Evolutionary conservation across 139 green algal genomes (phyloP), one percentile per base, ranked within the genome.

Genomic region (Auxenochlorella protothecoides): DNA sequence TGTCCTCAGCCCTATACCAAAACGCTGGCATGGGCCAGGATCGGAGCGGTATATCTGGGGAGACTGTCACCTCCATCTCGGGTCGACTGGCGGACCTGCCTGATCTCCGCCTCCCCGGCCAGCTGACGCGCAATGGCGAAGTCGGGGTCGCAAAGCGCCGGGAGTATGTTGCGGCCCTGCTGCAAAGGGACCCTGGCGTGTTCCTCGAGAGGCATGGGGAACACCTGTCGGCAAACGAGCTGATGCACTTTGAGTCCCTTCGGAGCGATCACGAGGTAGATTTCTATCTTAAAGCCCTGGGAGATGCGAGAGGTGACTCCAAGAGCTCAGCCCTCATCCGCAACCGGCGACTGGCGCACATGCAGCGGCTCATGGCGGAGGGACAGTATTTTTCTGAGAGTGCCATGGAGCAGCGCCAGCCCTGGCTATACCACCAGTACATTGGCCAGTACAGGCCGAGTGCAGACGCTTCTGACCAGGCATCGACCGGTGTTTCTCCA

Each of bases 261-360:
- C 67, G 75, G 14, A 69, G 57, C 15, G 74, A 77, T 27, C 78
- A 72, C 27, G 75, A 87, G 72, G 77, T 89, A 0, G 70, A 83
- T 53, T 85, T 81, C 60, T 87, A 83, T 66, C 56, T 89, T 12
- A 55, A 70, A 1, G 53, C 77, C 13, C 70, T 72, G 68, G 71
- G 78, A 51, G 55, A 80, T 6, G 67, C 78, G 68, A 11, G 16
- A 12, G 66, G 78, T 53, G 55, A 53, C 53, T 10, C 52, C 74
- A 55, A 69, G 70, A 57, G 16, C 11, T 14, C 9, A 6, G 65
- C 76, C 4, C 60, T 59, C 4, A 76, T 79, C 5, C 85, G 83
- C 67, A 93, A 93, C 76, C 68, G 88, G 53, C 80, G 88, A 9
- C 76, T 93, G 4, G 88, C 88, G 3, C 70, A 79, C 60, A 90